These are phyloP conservation scores for Verruconis gallopava DNA, from an alignment of 2,329 filamentous ascomycete species.

Conservation along the genomic window DNA sequence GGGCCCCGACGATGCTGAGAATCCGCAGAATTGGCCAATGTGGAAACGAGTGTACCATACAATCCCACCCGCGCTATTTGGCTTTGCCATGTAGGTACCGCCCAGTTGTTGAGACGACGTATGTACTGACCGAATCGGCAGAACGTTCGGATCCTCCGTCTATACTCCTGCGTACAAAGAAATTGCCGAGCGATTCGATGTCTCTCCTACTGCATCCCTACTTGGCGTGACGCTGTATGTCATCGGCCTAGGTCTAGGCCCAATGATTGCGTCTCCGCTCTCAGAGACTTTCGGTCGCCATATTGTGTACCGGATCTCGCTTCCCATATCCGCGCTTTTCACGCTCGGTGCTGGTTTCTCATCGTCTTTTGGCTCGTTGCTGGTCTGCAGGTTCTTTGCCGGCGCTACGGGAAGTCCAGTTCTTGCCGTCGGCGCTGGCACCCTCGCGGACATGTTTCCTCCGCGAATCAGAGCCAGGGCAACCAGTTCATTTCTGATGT, in stretches of 20 bases:
- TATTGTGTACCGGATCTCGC: slow-evolving; percentile 55
- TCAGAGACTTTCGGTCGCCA: slow-evolving; percentile 59
- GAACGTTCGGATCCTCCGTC: slow-evolving; percentile 11
- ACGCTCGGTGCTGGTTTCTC: slow-evolving; percentile 29
- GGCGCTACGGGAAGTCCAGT: slow-evolving; percentile 21
- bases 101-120: neutral
- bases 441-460: slow-evolving; percentile 27
- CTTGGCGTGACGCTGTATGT: slow-evolving; percentile 16
- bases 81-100: slow-evolving; percentile 9
- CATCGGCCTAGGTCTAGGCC: slow-evolving; percentile 50
- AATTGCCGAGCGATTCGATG: slow-evolving; percentile 13
- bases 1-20: slow-evolving; percentile 10
- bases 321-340: slow-evolving; percentile 48
- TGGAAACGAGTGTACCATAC: slow-evolving; percentile 9
- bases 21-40: slow-evolving; percentile 11
- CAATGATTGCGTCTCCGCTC: slow-evolving; percentile 58
- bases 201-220: slow-evolving; percentile 14
- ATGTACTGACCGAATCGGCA: slow-evolving; percentile 1
- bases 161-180: slow-evolving; percentile 9
- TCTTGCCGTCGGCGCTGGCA: slow-evolving; percentile 30
- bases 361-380: slow-evolving; percentile 55
- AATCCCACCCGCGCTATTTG: slow-evolving; percentile 8
- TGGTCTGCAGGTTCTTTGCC: slow-evolving; percentile 48
- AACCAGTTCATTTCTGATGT: slow-evolving; percentile 25
- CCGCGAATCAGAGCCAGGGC: slow-evolving; percentile 21